Percentiles rank a stretch among this genome's conserved stretches.
Conservation (phyloP, 129 eudicot species). For the Deinandra increscens region DNA sequence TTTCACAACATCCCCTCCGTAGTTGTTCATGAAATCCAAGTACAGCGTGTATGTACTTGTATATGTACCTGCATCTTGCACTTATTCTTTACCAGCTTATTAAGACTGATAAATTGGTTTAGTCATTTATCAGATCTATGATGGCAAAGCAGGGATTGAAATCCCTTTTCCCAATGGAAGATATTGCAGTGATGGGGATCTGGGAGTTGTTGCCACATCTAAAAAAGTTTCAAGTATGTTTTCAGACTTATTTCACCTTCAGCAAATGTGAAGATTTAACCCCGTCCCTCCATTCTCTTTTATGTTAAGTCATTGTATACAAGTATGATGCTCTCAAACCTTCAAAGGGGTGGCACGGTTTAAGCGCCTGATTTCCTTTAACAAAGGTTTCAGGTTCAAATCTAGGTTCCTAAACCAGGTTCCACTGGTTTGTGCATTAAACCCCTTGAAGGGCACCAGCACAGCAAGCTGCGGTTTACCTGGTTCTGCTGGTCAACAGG, state of each 20-base stretch:
- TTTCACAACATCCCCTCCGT: neutral
- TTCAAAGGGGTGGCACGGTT: no score
- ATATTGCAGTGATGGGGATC: slow-evolving; percentile 93
- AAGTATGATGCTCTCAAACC: neutral
- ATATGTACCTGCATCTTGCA: neutral
- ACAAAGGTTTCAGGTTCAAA: no score
- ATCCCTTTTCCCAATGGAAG: slow-evolving; percentile 85
- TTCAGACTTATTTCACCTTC: neutral
- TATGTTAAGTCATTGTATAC: neutral
- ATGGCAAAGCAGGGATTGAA: slow-evolving; percentile 76
- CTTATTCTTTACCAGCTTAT: neutral
- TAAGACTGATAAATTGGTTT: neutral
- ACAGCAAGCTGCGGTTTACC: no score
- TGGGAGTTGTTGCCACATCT: slow-evolving; percentile 93
- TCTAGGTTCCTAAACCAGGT: no score
- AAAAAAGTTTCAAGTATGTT: slow-evolving; percentile 54
- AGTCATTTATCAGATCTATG: slow-evolving; percentile 42
- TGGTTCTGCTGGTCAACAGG: no score
- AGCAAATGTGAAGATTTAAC: neutral
- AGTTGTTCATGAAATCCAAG: neutral
- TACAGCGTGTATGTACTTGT: neutral
- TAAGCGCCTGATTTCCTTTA: no score
- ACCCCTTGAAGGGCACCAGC: no score
- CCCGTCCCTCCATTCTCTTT: neutral
- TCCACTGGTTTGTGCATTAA: no score